Conservation (phyloP, 2,329 filamentous ascomycete species). For the Aquanectria penicillioides region DNA sequence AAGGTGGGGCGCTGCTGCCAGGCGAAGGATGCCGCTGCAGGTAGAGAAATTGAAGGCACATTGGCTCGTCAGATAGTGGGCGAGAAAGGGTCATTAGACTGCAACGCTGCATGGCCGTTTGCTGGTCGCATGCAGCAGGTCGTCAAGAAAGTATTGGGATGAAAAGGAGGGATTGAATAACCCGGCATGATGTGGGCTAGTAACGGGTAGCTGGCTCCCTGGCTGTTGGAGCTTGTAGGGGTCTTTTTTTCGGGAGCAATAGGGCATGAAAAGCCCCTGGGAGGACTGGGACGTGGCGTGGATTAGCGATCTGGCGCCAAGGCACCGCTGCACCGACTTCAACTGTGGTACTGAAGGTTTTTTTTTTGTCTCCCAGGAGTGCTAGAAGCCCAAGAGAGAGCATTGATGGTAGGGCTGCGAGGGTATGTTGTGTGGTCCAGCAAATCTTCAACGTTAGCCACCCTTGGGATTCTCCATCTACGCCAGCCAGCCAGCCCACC, state of each 20-base stretch:
- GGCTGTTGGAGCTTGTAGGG: conserved; percentile 22
- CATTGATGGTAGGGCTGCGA: conserved; percentile 40
- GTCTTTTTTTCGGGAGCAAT: conserved; percentile 28
- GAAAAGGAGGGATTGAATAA: conserved; percentile 25
- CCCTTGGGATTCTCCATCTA: conserved; percentile 26
- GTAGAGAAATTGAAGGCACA: conserved; percentile 44
- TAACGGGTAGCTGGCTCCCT: conserved; percentile 14
- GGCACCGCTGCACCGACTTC: conserved; percentile 20
- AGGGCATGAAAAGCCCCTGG: conserved; percentile 19
- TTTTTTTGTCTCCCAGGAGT: conserved; percentile 19
- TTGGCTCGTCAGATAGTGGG: conserved; percentile 41
- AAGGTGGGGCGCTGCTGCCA: conserved; percentile 36
- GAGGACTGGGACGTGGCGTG: conserved; percentile 6
- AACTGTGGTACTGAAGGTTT: no score
- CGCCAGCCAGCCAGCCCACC: conserved; percentile 37
- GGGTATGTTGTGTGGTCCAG: conserved; percentile 23
- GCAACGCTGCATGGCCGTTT: conserved; percentile 35
- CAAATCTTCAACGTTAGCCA: conserved; percentile 34
- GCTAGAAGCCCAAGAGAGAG: conserved; percentile 16
- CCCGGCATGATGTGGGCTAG: conserved; percentile 7
- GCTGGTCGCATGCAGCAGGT: conserved; percentile 33
- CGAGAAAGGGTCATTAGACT: conserved; percentile 28
- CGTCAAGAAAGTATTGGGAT: conserved; percentile 21
- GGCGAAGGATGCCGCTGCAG: conserved; percentile 45
- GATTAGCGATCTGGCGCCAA: conserved; percentile 26